Evolutionary conservation across 306 rosid genomes (phyloP).

Genomic region (Quercus gilva): DNA sequence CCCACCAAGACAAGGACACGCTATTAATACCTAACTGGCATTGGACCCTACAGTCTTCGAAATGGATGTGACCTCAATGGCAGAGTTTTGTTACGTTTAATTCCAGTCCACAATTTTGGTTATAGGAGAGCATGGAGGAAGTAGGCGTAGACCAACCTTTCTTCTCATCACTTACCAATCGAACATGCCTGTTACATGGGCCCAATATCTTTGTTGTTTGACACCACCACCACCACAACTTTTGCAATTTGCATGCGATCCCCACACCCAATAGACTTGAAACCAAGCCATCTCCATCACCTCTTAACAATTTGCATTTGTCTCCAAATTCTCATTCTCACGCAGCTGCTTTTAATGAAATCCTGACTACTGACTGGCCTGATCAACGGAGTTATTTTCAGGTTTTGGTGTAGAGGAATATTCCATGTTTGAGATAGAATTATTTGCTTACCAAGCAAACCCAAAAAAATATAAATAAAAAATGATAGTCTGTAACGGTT

Average conservation of each 20-base stretch:
- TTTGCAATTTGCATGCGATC: not conserved
- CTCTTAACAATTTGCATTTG: not conserved
- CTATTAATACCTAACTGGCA: too few relatives aligned
- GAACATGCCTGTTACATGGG: not conserved
- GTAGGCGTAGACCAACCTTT: not conserved
- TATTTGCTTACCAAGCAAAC: too few relatives aligned
- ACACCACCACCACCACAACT: slow-evolving; percentile 1
- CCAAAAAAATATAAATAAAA: too few relatives aligned
- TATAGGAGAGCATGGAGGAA: not conserved
- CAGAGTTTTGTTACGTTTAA: not conserved
- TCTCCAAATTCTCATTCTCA: not conserved
- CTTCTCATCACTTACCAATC: too few relatives aligned
- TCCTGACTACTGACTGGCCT: not conserved
- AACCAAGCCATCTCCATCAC: not conserved
- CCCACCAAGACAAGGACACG: not conserved
- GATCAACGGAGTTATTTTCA: not conserved
- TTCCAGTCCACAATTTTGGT: slow-evolving; percentile 4
- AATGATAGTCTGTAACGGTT: too few relatives aligned
- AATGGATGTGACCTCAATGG: not conserved
- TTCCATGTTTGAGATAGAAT: too few relatives aligned
- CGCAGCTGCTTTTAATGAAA: not conserved
- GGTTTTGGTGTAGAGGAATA: too few relatives aligned
- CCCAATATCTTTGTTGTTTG: not conserved
- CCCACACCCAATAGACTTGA: not conserved
- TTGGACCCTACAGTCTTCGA: not conserved